Base-by-base conservation (phyloP, 371 early-diverging fungal genomes). In the Smittium mucronatum region DNA sequence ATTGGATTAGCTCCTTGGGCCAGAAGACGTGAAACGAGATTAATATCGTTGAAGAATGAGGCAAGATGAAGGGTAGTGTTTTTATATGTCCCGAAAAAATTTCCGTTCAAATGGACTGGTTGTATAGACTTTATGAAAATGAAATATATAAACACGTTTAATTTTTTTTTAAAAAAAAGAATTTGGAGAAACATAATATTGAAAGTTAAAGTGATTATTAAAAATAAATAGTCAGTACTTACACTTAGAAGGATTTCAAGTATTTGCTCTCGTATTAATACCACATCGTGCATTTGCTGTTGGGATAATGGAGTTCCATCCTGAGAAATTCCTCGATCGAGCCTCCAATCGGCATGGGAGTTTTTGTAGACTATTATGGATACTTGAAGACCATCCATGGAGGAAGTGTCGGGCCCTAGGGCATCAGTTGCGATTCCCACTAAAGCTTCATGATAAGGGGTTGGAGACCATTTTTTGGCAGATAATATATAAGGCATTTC, bases 331-430 rank as follows among this genome's bases (percentile, higher is more conserved):
- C 78, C 79, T 78, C 74, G 16, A 68, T 79, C 80, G 34, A 79
- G 70, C 30, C 79, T 69, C 79, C 79, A 79, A 70, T 78, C 72
- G 15, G 79, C 79, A 33, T 79, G 78, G 0, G 79, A 78, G 67
- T 79, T 79, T 58, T 79, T 79, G 70, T 79, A 79, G 2, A 74
- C 79, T 73, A 79, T 79, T 31, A 79, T 79, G 47, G 79, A 80
- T n/a, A 79, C 78, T 67, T 79, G 79, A 57, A 79, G 71, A 29
- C 79, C 79, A 58, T 79, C 79, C 79, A 79, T 79, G n/a, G 72
- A 72, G 25, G 79, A 63, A 2, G 79, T 79, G 69, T 79, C 79
- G 66, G 74, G 75, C 2, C 79, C 79, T 1, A 79, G 74, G 72
- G 73, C 77, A 32, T 78, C 73, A 66, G 74, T 74, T 31, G 79